These are phyloP conservation scores for Fusarium abutilonis DNA, from an alignment of 2,329 filamentous ascomycete genomes.

Conservation along the genomic window DNA sequence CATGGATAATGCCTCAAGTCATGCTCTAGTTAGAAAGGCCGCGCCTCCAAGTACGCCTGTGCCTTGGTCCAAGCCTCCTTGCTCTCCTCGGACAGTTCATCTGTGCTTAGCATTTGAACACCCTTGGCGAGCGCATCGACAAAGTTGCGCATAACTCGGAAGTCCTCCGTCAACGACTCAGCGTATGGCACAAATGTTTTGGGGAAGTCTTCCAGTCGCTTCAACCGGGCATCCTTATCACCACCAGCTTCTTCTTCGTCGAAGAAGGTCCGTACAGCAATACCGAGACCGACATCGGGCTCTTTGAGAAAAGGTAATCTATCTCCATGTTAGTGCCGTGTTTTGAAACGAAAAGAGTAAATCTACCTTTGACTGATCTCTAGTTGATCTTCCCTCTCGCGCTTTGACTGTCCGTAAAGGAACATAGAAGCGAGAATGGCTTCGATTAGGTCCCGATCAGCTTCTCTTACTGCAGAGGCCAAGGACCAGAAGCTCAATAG, in stretches of 20 bases:
- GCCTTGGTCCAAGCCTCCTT: conserved; percentile 66
- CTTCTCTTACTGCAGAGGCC: conserved; percentile 79
- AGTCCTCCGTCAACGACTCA: conserved; percentile 67
- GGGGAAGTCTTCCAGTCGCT: conserved; percentile 62
- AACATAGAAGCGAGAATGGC: conserved; percentile 83
- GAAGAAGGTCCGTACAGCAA: conserved; percentile 82
- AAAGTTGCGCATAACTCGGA: conserved; percentile 66
- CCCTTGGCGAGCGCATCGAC: conserved; percentile 67
- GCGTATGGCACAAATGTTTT: conserved; percentile 67
- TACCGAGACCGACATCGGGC: conserved; percentile 78
- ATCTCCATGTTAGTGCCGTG: conserved; percentile 26
- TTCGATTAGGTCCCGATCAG: conserved; percentile 85
- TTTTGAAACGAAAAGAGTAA: neutral
- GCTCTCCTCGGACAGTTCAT: conserved; percentile 59
- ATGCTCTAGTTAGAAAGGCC: conserved; percentile 50
- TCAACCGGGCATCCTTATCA: conserved; percentile 57
- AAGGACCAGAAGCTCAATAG: conserved; percentile 87
- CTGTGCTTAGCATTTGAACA: conserved; percentile 62
- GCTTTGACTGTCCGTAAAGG: conserved; percentile 79
- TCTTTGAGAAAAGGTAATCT: conserved; percentile 75
- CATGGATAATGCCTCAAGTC: conserved; percentile 30
- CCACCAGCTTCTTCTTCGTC: conserved; percentile 74
- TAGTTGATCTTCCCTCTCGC: conserved; percentile 72
- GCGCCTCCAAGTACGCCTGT: conserved; percentile 60
- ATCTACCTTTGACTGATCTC: conserved; percentile 77